Evolutionary conservation across 2,329 filamentous ascomycete species (phyloP).

Genomic region (Botrytis fragariae): DNA sequence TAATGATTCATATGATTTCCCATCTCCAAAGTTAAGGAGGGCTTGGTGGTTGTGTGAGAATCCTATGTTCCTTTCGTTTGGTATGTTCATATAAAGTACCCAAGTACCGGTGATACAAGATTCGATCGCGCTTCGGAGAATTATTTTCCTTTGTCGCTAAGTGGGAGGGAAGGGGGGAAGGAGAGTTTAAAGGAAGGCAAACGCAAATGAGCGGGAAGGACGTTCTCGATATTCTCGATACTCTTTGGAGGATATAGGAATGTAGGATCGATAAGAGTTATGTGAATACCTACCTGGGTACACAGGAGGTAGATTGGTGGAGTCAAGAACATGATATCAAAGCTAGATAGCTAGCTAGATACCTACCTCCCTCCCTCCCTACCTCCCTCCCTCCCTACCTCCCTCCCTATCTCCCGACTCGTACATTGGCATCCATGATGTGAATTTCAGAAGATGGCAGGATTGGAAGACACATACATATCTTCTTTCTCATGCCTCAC

Average conservation of each 20-base stretch:
- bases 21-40: not conserved
- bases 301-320: not conserved
- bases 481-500: not conserved
- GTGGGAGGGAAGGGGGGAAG: not conserved
- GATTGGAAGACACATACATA: not conserved
- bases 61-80: not conserved
- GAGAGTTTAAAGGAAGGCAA: not conserved
- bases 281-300: not conserved
- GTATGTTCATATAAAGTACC: not conserved
- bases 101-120: not conserved
- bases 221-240: not conserved
- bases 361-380: too few relatives aligned
- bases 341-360: too few relatives aligned
- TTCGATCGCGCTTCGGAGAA: conserved; percentile 1
- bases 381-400: too few relatives aligned
- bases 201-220: not conserved
- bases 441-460: not conserved
- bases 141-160: conserved; percentile 5
- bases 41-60: not conserved
- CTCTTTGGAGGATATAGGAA: not conserved
- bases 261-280: not conserved
- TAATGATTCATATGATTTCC: not conserved
- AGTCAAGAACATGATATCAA: not conserved
- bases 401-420: not conserved
- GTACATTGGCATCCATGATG: not conserved